Evolutionary conservation across 768 basidiomycete species (phyloP), one percentile per base, ranked within the genome.

Genomic region (Sutorius australiensis): DNA sequence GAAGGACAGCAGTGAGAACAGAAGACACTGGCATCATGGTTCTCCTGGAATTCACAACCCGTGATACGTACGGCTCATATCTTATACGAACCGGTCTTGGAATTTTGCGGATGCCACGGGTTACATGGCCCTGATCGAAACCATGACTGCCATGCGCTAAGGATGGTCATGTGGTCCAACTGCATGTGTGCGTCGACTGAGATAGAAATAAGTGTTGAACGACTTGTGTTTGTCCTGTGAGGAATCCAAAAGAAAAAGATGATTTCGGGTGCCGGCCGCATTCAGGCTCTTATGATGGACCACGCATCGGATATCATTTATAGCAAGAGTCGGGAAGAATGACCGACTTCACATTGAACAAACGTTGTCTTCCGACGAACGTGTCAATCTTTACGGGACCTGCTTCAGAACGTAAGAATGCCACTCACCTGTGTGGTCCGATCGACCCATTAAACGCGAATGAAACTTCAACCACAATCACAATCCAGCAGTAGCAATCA

Each of bases 1-100:
- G 55, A 14, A 68, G 37, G 10, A 37, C 41, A 46, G 55, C 53
- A 42, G 21, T n/a, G 19, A 63, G 53, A 17, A 61, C 5, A n/a
- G 60, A 54, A 9, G 44, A 21, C 60, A 70, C 70, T 17, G 21
- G 17, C 28, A 34, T 13, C 16, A 31, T 28, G 21, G 24, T 46
- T 37, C 44, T 51, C 13, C 48, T 40, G 48, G 50, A 27, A 33
- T 41, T 6, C 36, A 39, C 30, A 32, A 19, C 19, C 13, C 7
- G 14, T 34, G 12, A n/a, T 2, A 27, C 24, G 12, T n/a, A 30
- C 16, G 24, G 2, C 7, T 33, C 37, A 12, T n/a, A 5, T 19
- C 21, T 32, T 31, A 38, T 48, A 44, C 36, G 10, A 32, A 30
- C 10, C 32, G 21, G 34, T 11, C 24, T 51, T 42, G 63, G 44